Evolutionary conservation across 371 early-diverging fungal genomes (phyloP).

Genomic region (Mucor plumbeus): DNA sequence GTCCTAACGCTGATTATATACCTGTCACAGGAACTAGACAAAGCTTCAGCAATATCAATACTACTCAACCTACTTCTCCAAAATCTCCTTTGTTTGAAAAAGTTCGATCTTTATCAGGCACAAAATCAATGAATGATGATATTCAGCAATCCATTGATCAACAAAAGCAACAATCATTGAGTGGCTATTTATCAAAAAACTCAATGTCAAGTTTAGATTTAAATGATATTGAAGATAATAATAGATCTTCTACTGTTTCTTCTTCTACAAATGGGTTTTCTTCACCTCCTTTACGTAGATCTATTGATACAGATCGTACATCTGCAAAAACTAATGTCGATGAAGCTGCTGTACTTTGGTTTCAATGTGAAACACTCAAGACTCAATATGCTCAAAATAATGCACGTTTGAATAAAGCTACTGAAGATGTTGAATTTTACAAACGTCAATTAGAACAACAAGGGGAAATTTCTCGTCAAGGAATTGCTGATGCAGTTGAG

Average conservation of each 20-base stretch:
- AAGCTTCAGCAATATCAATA: conserved; percentile 1
- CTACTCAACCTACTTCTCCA: conserved; percentile 23
- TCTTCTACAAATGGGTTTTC: background rate
- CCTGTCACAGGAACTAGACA: conserved; percentile 14
- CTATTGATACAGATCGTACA: background rate
- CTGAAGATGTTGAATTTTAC: conserved; percentile 28
- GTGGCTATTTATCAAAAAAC: conserved; percentile 15
- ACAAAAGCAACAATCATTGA: background rate
- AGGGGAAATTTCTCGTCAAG: conserved; percentile 8
- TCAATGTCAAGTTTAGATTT: conserved; percentile 21
- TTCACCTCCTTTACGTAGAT: background rate
- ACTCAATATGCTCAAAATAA: conserved; percentile 31
- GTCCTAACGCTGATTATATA: conserved; percentile 29
- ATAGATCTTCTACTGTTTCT: background rate
- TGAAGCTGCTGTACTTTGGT: conserved; percentile 33
- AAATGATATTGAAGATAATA: conserved; percentile 3
- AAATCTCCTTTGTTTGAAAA: background rate
- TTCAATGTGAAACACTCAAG: conserved; percentile 30
- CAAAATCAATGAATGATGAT: conserved; percentile 13
- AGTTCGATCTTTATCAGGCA: conserved; percentile 20
- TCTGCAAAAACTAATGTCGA: background rate
- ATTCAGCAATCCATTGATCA: conserved; percentile 14
- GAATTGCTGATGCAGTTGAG: conserved; percentile 12
- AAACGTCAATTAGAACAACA: conserved; percentile 27
- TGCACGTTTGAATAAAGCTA: conserved; percentile 23